phyloP scores from a whole-genome alignment of 768 basidiomycete genomes.

The Candolleomyces eurysporus region DNA sequence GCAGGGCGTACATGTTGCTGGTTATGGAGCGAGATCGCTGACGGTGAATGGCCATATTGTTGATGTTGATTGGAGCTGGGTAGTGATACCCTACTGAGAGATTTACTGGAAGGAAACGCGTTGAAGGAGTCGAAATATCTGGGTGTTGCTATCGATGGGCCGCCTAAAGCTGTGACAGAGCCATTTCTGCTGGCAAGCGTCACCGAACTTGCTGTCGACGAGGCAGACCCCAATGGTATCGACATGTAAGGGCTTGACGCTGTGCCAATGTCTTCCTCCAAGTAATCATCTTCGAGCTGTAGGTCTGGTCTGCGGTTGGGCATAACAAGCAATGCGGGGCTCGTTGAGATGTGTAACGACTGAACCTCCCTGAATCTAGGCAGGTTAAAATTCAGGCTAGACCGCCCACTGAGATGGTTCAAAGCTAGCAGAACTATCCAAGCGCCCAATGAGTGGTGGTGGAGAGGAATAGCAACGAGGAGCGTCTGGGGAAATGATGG shows the following conservation, averaged over 20 bases:
- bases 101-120: constrained; percentile 25
- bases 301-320: constrained; percentile 2
- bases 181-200: constrained; percentile 15
- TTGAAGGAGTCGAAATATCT: constrained; percentile 9
- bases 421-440: too few relatives aligned
- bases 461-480: too few relatives aligned
- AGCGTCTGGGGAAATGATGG: too few relatives aligned
- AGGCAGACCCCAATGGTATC: constrained; percentile 8
- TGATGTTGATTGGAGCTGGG: constrained; percentile 5
- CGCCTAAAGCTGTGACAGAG: constrained; percentile 12
- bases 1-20: constrained; percentile 8
- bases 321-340: not conserved
- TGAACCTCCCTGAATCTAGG: too few relatives aligned
- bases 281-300: constrained; percentile 12
- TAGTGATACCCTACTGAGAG: constrained; percentile 1
- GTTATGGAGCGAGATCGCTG: constrained; percentile 15
- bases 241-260: constrained; percentile 23
- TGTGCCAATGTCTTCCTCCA: constrained; percentile 26
- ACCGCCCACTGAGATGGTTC: too few relatives aligned
- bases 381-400: too few relatives aligned
- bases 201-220: constrained; percentile 22
- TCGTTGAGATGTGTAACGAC: not conserved
- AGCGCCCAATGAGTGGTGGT: too few relatives aligned
- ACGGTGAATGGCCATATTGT: constrained; percentile 13
- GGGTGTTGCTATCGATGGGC: not conserved